These are phyloP conservation scores for Globisporangium echinulatum DNA, from an alignment of 352 stramenopile genomes.

Conservation along the genomic window DNA sequence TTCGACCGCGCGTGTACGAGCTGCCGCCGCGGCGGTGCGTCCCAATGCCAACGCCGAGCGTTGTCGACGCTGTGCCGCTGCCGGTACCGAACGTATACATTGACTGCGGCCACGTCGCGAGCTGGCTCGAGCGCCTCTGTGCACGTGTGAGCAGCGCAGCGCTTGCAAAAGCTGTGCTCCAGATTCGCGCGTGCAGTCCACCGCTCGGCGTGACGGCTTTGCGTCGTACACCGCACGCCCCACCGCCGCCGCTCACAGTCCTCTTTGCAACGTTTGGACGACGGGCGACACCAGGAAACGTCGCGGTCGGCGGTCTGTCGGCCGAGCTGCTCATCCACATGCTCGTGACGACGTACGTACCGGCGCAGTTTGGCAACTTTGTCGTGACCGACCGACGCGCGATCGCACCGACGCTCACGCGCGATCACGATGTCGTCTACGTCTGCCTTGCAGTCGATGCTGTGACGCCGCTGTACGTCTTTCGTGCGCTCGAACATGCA, in stretches of 20 bases:
- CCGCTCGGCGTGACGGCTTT: conserved; percentile 44
- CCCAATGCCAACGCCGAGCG: conserved; percentile 75
- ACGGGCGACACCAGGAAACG: conserved; percentile 73
- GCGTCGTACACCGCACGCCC: conserved; percentile 73
- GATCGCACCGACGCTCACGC: conserved; percentile 37
- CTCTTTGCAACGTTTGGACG: conserved; percentile 88
- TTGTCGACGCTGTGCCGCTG: conserved; percentile 65
- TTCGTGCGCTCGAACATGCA: conserved; percentile 77
- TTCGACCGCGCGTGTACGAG: conserved; percentile 79
- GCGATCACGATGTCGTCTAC: conserved; percentile 39
- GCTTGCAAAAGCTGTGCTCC: conserved; percentile 46
- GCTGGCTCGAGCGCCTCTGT: conserved; percentile 63
- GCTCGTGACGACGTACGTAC: conserved; percentile 89
- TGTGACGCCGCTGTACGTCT: conserved; percentile 43
- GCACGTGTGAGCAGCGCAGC: conserved; percentile 42
- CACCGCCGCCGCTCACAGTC: conserved; percentile 68
- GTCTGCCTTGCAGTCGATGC: conserved; percentile 40
- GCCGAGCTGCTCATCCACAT: conserved; percentile 87
- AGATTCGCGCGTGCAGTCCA: conserved; percentile 67
- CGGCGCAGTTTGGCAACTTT: conserved; percentile 91
- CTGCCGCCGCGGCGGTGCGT: conserved; percentile 77
- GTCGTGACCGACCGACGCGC: conserved; percentile 76
- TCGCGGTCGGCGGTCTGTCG: conserved; percentile 79
- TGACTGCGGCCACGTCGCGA: conserved; percentile 47
- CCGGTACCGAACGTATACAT: conserved; percentile 67